phyloP scores from a whole-genome alignment of 2,329 filamentous ascomycete genomes.

The Sporothrix humicola region DNA sequence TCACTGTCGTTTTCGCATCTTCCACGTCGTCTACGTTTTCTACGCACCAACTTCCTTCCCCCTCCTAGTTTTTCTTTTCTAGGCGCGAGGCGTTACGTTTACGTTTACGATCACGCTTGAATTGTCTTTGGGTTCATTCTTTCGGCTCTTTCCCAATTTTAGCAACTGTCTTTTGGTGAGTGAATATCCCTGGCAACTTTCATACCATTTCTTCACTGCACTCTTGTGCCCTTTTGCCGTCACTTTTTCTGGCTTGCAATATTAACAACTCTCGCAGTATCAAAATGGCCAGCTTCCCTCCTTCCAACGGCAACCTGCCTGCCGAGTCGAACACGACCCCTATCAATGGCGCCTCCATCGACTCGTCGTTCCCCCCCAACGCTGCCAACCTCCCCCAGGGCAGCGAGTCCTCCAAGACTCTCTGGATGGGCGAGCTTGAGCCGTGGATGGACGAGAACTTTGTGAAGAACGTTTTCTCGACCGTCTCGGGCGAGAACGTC shows the following conservation, averaged over 20 bases:
- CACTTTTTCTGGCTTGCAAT: background rate
- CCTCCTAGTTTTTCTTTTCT: conserved; percentile 21
- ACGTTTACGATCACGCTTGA: conserved; percentile 31
- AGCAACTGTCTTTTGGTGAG: conserved; percentile 30
- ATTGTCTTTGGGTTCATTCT: conserved; percentile 25
- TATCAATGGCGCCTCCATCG: conserved; percentile 44
- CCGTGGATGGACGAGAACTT: conserved; percentile 99
- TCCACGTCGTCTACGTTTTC: conserved; percentile 25
- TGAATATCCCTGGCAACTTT: background rate
- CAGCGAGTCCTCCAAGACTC: conserved; percentile 61
- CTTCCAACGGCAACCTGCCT: conserved; percentile 38
- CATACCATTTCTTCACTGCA: too few species aligned
- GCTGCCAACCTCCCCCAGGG: conserved; percentile 38
- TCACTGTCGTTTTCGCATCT: conserved; percentile 30
- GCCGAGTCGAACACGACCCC: conserved; percentile 38
- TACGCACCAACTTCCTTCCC: conserved; percentile 17
- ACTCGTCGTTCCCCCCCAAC: conserved; percentile 38
- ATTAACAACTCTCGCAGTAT: background rate
- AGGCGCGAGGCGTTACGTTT: conserved; percentile 33
- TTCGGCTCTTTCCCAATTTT: conserved; percentile 12
- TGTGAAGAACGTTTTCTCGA: conserved; percentile 88
- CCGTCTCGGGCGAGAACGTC: conserved; percentile 88
- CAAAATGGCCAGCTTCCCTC: conserved; percentile 39
- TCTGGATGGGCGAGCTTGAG: conserved; percentile 96
- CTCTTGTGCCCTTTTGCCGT: background rate